Evolutionary conservation across 345 rosid genomes (phyloP), one percentile per base, ranked within the genome.

Genomic region (Punica granatum): DNA sequence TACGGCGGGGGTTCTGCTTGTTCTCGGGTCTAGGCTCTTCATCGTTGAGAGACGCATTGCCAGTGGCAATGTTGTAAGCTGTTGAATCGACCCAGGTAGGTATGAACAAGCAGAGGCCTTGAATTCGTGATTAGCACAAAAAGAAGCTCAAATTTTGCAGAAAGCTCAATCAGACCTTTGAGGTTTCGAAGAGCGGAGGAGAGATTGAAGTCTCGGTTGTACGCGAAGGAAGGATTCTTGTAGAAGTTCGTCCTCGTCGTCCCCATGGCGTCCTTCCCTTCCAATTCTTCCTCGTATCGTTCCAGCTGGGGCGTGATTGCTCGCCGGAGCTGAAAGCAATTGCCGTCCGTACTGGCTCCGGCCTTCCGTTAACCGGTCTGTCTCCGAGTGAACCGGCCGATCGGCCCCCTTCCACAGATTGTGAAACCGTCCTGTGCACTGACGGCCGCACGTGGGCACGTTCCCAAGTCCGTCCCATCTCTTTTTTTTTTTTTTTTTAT

Each of bases 111-210:
- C n/a, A 34, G 10, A 36, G 30, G 48, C 63, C 65, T 30, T 0
- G n/a, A 36, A 56, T 32, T 26, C 2, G 43, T 3, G 64, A 30
- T 34, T 39, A 60, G 21, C 14, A n/a, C 0, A 25, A 63, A 33
- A 48, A 49, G 33, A 25, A 21, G 63, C 36, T 2, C 39, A 1
- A 39, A 4, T 25, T 35, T 16, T 19, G 30, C 26, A 4, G 61
- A 28, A 54, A 31, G 53, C 32, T 28, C n/a, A 10, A 0, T 10
- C 16, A 6, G 41, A 85, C 90, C 93, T 77, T 71, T 72, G 66
- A 88, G 83, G 70, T 88, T 88, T 71, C 78, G 85, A 65, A 88
- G 89, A 60, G 84, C 89, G 11, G 91, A 78, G 51, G 88, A 80
- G 72, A 88, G 82, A 60, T 73, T 71, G 31, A 86, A 35, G 70